phyloP scores from a whole-genome alignment of 768 basidiomycete genomes.

The Auriscalpium vulgare region DNA sequence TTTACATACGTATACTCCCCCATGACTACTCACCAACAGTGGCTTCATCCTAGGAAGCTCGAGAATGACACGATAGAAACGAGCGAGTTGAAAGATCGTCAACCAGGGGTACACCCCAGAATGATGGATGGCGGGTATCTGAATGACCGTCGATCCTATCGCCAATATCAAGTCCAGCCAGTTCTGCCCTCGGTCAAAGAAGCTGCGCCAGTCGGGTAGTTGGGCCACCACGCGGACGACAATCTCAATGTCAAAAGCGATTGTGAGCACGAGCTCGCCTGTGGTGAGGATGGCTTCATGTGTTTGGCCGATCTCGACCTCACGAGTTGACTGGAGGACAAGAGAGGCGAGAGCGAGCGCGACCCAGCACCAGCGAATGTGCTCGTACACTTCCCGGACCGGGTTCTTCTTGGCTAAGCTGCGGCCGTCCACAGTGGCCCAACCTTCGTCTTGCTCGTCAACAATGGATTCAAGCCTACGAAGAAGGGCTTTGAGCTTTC shows the following conservation, averaged over 20 bases:
- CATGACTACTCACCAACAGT: conserved; percentile 50
- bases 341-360: conserved; percentile 65
- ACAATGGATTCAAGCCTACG: conserved; percentile 30
- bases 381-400: conserved; percentile 46
- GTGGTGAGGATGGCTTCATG: conserved; percentile 47
- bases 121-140: conserved; percentile 68
- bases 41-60: conserved; percentile 88
- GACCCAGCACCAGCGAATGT: conserved; percentile 68
- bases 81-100: conserved; percentile 74
- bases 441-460: conserved; percentile 59
- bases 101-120: conserved; percentile 79
- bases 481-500: not conserved
- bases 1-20: conserved; percentile 2
- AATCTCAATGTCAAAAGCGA: conserved; percentile 88
- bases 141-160: conserved; percentile 67
- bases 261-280: conserved; percentile 69
- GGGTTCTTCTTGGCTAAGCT: conserved; percentile 35
- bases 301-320: conserved; percentile 36
- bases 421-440: conserved; percentile 42
- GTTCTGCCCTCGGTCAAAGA: conserved; percentile 56
- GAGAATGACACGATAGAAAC: conserved; percentile 90
- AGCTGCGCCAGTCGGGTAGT: conserved; percentile 77
- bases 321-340: conserved; percentile 62
- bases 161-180: conserved; percentile 73
- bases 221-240: conserved; percentile 59